Evolutionary conservation across 371 early-diverging fungal genomes (phyloP), one percentile per base, ranked within the genome.

Genomic region (Amoeboaphelidium protococcarum): DNA sequence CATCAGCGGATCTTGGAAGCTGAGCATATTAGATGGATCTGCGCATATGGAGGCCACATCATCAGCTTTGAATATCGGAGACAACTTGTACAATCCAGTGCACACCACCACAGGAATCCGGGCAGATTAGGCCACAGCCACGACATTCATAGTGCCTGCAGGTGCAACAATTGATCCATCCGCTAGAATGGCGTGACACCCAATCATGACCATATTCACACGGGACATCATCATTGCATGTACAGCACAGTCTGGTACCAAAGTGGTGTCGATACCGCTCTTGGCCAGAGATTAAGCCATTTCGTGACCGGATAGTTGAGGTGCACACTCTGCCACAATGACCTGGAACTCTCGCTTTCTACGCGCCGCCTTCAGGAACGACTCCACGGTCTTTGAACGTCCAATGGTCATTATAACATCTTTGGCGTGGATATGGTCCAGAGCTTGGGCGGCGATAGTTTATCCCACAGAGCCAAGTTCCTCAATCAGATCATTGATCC

Each of bases 401-500:
- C 91, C 91, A 46, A 80, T 66, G 0, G 91, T 94, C 80, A 94
- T 71, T 44, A 94, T 84, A 45, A 91, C 80, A 52, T 94, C 95
- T 56, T 82, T 86, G 52, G 23, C 1, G 55, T 89, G 86, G 47
- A 90, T 84, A 47, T 84, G 78, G 48, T 85, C 82, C 44, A 74
- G 56, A 2, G 85, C 80, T 52, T 78, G 79, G 40, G 63, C 64
- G 2, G 85, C 69, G 53, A 86, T 80, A 42, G 75, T 76, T 43
- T 66, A 60, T 51, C 72, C 70, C 31, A 76, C 66, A 26, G 57
- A 68, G 49, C 77, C 77, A 25, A 82, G 55, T 58, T 87, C 88
- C 21, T 76, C 76, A 48, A 85, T 73, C 44, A 83, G 67, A 52
- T 90, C 91, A 13, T 73, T 68, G 47, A 91, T 72, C 46, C 72